Evolutionary conservation across 805 yeast genomes (phyloP).

Genomic region (Vanderwaltozyma polyspora): DNA sequence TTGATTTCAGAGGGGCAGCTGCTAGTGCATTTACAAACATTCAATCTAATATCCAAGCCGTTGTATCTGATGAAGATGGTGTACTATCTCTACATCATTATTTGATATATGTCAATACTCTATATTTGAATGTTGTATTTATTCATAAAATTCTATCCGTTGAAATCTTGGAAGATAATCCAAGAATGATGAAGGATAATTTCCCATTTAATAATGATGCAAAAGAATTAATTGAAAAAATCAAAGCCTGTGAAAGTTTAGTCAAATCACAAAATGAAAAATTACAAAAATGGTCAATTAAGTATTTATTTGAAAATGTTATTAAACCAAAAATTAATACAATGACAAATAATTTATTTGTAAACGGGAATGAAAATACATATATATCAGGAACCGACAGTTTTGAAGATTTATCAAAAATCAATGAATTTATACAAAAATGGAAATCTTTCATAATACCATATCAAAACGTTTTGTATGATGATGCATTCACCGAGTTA

Average conservation of each 20-base stretch:
- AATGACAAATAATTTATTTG: conserved; percentile 34
- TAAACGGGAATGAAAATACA: conserved; percentile 14
- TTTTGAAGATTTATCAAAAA: conserved; percentile 27
- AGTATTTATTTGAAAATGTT: conserved; percentile 32
- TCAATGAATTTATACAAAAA: conserved; percentile 42
- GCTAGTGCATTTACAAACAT: conserved; percentile 34
- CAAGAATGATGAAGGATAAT: conserved; percentile 24
- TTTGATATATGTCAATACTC: conserved; percentile 60
- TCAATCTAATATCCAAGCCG: conserved; percentile 26
- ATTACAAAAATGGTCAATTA: conserved; percentile 30
- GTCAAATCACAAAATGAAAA: conserved; percentile 21
- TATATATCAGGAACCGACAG: conserved; percentile 24
- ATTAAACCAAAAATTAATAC: conserved; percentile 30
- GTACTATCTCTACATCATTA: conserved; percentile 42
- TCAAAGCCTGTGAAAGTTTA: conserved; percentile 16
- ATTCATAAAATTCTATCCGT: conserved; percentile 37
- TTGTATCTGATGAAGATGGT: conserved; percentile 22
- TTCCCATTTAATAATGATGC: conserved; percentile 31
- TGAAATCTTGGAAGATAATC: conserved; percentile 25
- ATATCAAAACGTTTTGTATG: conserved; percentile 46
- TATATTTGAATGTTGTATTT: conserved; percentile 52
- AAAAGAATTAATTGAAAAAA: conserved; percentile 16
- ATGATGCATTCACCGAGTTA: conserved; percentile 37
- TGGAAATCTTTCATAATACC: conserved; percentile 64
- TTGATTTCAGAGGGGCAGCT: conserved; percentile 26